These are phyloP conservation scores for Cercospora sesami DNA, from an alignment of 2,329 filamentous ascomycete genomes.

Conservation along the genomic window DNA sequence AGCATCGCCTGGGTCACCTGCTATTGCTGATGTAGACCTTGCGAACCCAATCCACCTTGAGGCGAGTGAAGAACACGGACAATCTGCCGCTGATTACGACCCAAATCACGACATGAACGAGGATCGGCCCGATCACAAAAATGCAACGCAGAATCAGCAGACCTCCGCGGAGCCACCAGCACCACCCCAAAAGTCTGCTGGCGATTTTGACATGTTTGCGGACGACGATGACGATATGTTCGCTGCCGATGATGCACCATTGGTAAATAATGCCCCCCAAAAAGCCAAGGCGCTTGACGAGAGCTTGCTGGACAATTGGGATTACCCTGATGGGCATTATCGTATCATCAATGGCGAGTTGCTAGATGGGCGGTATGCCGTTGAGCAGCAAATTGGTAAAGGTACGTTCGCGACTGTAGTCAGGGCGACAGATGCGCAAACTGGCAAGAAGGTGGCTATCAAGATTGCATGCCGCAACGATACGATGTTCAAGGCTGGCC, in stretches of 20 bases:
- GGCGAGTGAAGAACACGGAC: slow-evolving; percentile 61
- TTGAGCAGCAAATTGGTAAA: slow-evolving; percentile 82
- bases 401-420: slow-evolving; percentile 98
- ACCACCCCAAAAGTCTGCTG: slow-evolving; percentile 15
- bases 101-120: slow-evolving; percentile 86
- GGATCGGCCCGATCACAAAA: slow-evolving; percentile 52
- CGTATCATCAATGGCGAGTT: slow-evolving; percentile 90
- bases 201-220: slow-evolving; percentile 64
- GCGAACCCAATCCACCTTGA: slow-evolving; percentile 38
- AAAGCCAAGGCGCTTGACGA: slow-evolving; percentile 63
- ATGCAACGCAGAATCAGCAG: slow-evolving; percentile 29
- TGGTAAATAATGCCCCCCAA: slow-evolving; percentile 49
- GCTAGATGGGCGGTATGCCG: slow-evolving; percentile 82
- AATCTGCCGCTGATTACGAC: slow-evolving; percentile 91
- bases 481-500: slow-evolving; percentile 72
- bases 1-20: slow-evolving; percentile 44
- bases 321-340: slow-evolving; percentile 94
- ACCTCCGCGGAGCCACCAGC: slow-evolving; percentile 2
- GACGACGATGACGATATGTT: slow-evolving; percentile 80
- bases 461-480: slow-evolving; percentile 97
- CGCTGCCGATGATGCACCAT: slow-evolving; percentile 57
- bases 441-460: slow-evolving; percentile 75
- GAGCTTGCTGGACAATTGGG: slow-evolving; percentile 85
- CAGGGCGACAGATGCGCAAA: slow-evolving; percentile 75
- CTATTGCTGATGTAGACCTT: slow-evolving; percentile 43